Evolutionary conservation across 495 filamentous ascomycete species (phyloP).

Genomic region (Aspergillus nidulans): DNA sequence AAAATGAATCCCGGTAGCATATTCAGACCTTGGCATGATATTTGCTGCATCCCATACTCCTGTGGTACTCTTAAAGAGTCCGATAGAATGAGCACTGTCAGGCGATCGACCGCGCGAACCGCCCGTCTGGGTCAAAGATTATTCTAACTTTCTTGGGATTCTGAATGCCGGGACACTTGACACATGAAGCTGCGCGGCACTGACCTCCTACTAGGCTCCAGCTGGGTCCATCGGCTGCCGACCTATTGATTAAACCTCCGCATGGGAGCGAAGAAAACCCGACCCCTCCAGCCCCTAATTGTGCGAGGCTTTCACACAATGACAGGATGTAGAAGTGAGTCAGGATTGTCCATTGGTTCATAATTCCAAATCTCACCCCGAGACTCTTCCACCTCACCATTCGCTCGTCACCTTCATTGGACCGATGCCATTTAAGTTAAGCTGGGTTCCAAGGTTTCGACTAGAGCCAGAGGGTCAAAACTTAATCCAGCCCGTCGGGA

Average conservation of each 20-base stretch:
- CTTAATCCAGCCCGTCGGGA: conserved; percentile 45
- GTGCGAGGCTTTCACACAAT: conserved; percentile 4
- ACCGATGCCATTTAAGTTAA: conserved; percentile 17
- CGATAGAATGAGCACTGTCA: background rate
- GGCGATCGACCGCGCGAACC: conserved; percentile 18
- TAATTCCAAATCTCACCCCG: background rate
- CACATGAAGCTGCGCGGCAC: conserved; percentile 7
- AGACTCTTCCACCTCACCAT: background rate
- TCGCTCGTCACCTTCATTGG: background rate
- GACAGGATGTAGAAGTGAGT: background rate
- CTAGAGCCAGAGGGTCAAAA: conserved; percentile 40
- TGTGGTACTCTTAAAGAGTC: background rate
- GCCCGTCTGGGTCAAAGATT: conserved; percentile 7
- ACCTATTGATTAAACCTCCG: conserved; percentile 2
- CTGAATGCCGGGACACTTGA: conserved; percentile 2
- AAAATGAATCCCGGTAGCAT: background rate
- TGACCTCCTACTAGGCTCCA: conserved; percentile 1
- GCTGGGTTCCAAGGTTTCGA: conserved; percentile 24
- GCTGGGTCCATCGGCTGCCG: background rate
- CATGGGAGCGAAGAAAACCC: background rate
- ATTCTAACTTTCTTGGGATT: background rate
- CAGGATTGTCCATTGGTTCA: background rate
- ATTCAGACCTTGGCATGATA: no score
- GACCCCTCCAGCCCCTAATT: background rate
- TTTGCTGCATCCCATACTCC: no score